A percentile compares a stretch with the other conserved stretches of the same genome.
Evolutionary conservation across 2,329 filamentous ascomycete genomes (phyloP).

Genomic region (Nemania diffusa): DNA sequence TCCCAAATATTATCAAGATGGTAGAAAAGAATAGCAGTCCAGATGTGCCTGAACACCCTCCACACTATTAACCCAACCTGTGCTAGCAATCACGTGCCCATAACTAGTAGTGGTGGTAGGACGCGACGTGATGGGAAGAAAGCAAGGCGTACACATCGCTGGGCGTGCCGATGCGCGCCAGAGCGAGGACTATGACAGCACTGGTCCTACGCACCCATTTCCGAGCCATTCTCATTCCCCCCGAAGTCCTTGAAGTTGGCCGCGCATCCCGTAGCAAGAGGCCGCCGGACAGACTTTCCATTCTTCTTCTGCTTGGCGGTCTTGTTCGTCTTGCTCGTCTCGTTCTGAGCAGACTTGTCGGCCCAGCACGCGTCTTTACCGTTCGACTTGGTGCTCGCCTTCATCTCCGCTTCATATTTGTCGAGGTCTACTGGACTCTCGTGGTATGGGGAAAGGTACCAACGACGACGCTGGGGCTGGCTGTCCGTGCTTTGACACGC

Average conservation of each 20-base stretch:
- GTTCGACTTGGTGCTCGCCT: constrained; percentile 1
- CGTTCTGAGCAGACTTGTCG: not conserved
- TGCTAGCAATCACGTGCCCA: not conserved
- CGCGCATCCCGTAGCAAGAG: constrained; percentile 29
- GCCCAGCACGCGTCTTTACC: not conserved
- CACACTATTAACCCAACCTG: not conserved
- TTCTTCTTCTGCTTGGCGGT: not conserved
- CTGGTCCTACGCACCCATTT: not conserved
- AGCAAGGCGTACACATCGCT: not conserved
- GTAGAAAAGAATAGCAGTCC: not conserved
- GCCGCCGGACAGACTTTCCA: not conserved
- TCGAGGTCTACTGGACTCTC: constrained; percentile 32
- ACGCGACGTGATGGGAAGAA: not conserved
- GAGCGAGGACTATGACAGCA: not conserved
- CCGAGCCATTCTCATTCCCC: not conserved
- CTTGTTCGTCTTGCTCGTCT: no score
- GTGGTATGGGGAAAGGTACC: constrained; percentile 23
- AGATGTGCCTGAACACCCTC: not conserved
- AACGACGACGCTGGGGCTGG: not conserved
- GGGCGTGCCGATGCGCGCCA: not conserved
- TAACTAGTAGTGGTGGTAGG: not conserved
- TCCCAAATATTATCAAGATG: not conserved
- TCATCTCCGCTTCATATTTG: constrained; percentile 27
- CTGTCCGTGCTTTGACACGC: not conserved
- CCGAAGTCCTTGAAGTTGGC: constrained; percentile 33